Conservation (phyloP, 169 alveolate genomes). For the Plasmodium knowlesi region DNA sequence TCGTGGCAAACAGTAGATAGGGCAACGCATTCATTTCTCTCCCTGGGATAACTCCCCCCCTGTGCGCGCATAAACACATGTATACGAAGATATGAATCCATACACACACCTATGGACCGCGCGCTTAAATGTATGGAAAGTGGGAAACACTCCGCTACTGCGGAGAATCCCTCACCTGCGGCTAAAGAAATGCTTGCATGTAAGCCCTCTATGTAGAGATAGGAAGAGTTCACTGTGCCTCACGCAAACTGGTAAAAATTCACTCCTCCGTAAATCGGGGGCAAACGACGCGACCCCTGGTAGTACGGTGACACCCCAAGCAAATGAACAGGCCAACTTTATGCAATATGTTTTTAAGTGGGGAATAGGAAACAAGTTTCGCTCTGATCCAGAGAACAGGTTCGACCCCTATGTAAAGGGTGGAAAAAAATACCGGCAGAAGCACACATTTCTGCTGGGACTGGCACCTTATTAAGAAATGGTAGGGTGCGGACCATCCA, state of each 20-base stretch:
- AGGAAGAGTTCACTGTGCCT: slow-evolving; percentile 39
- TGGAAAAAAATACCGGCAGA: background rate
- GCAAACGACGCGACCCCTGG: background rate
- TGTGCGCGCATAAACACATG: background rate
- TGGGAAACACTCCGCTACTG: background rate
- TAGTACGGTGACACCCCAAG: background rate
- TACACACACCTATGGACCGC: background rate
- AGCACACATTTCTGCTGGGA: background rate
- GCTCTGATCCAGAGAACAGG: slow-evolving; percentile 84
- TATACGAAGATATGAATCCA: background rate
- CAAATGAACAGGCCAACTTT: slow-evolving; percentile 23
- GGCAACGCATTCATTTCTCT: background rate
- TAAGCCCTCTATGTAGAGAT: slow-evolving; percentile 18
- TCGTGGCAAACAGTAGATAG: background rate
- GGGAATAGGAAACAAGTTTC: slow-evolving; percentile 86
- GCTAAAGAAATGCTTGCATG: slow-evolving; percentile 7
- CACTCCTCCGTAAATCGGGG: background rate
- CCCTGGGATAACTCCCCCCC: background rate
- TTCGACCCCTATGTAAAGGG: background rate
- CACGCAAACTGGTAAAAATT: background rate
- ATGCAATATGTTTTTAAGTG: slow-evolving; percentile 83
- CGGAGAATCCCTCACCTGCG: background rate
- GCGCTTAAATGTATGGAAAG: slow-evolving; percentile 15
- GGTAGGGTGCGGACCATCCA: background rate
- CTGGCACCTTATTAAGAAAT: background rate